A percentile compares a stretch with the other conserved stretches of the same genome.
Evolutionary conservation across 805 yeast species (phyloP).

Genomic region (Wickerhamomyces rabaulensis): DNA sequence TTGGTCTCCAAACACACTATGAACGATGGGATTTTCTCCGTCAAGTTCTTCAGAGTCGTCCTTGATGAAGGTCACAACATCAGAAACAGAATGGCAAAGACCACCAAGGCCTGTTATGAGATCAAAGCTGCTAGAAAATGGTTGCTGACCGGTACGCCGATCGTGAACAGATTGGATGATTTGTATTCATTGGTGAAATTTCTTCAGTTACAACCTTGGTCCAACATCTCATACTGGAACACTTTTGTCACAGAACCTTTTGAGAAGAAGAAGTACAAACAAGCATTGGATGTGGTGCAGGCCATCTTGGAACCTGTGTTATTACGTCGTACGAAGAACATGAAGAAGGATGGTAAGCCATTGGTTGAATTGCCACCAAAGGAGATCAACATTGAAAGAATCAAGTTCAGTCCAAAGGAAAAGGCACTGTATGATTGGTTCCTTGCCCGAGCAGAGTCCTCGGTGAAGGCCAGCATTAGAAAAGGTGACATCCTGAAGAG

Average conservation of each 20-base stretch:
- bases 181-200: slow-evolving; percentile 72
- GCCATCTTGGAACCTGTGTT: slow-evolving; percentile 79
- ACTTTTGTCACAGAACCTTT: slow-evolving; percentile 80
- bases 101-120: slow-evolving; percentile 72
- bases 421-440: slow-evolving; percentile 61
- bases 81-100: slow-evolving; percentile 70
- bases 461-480: slow-evolving; percentile 54
- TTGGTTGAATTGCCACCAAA: slow-evolving; percentile 75
- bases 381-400: slow-evolving; percentile 61
- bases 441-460: slow-evolving; percentile 56
- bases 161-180: slow-evolving; percentile 84
- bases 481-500: slow-evolving; percentile 65
- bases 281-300: slow-evolving; percentile 80
- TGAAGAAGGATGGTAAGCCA: slow-evolving; percentile 74
- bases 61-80: slow-evolving; percentile 91
- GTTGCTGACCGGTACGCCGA: slow-evolving; percentile 92
- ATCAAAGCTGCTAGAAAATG: slow-evolving; percentile 65
- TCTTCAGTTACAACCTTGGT: slow-evolving; percentile 84
- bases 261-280: slow-evolving; percentile 62
- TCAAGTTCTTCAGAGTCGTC: slow-evolving; percentile 69
- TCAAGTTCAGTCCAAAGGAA: slow-evolving; percentile 65
- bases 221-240: slow-evolving; percentile 79
- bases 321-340: slow-evolving; percentile 78
- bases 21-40: slow-evolving; percentile 55
- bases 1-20: slow-evolving; percentile 21